phyloP scores from a whole-genome alignment of 2,329 filamentous ascomycete genomes.

The Keithomyces neogunnii region DNA sequence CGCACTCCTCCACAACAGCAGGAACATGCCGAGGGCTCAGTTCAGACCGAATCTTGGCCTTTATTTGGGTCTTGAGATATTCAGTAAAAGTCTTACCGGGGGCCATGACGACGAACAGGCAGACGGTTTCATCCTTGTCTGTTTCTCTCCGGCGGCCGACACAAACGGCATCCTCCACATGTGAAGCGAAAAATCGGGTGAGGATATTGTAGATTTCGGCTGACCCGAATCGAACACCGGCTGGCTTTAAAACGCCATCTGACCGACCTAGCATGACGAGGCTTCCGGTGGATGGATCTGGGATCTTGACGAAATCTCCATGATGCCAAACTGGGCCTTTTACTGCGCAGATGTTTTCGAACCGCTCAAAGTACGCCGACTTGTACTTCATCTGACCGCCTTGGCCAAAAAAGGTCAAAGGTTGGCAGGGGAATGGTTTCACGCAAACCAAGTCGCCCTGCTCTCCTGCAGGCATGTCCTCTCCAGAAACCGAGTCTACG shows the following conservation, averaged over 20 bases:
- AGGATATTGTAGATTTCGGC: constrained; percentile 97
- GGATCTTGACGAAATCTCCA: constrained; percentile 73
- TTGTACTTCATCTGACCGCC: constrained; percentile 62
- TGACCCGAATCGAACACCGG: constrained; percentile 83
- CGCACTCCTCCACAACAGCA: constrained; percentile 69
- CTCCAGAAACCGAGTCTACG: constrained; percentile 49
- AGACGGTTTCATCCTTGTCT: constrained; percentile 78
- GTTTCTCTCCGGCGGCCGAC: constrained; percentile 65
- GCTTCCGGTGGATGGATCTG: constrained; percentile 62
- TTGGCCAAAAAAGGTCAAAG: constrained; percentile 77
- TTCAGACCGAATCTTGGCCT: constrained; percentile 61
- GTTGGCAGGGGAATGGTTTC: constrained; percentile 81
- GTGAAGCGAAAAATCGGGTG: constrained; percentile 67
- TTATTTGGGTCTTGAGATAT: constrained; percentile 55
- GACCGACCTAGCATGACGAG: constrained; percentile 86
- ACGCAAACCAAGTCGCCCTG: constrained; percentile 85
- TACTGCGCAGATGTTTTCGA: constrained; percentile 38
- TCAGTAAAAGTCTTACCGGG: constrained; percentile 47
- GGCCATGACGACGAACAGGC: constrained; percentile 77
- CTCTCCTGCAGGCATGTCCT: constrained; percentile 49
- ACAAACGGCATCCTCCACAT: constrained; percentile 81
- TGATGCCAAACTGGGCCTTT: constrained; percentile 70
- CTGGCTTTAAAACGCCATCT: constrained; percentile 88
- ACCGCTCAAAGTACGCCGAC: constrained; percentile 81
- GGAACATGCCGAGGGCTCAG: constrained; percentile 87